Evolutionary conservation across 495 filamentous ascomycete genomes (phyloP).

Genomic region (Penicillium bovifimosum): DNA sequence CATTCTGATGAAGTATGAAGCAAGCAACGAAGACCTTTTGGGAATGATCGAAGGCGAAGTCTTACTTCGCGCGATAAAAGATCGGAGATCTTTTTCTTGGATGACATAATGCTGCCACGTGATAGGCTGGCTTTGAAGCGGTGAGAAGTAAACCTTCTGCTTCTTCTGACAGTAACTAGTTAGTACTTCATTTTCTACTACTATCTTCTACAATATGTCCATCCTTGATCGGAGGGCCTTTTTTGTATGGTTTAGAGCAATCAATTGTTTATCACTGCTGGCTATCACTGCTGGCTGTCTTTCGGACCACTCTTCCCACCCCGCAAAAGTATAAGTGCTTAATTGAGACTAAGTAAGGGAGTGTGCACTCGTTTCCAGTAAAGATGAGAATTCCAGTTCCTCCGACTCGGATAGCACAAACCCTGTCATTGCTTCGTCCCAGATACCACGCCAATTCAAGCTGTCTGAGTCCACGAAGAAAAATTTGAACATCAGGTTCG

Average conservation of each 20-base stretch:
- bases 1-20: conserved; percentile 48
- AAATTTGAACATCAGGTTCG: conserved; percentile 18
- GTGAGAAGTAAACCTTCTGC: no score
- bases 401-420: conserved; percentile 16
- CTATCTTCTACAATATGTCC: background rate
- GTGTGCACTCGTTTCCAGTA: background rate
- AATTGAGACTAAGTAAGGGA: background rate
- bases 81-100: conserved; percentile 12
- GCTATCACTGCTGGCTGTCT: background rate
- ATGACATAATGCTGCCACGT: conserved; percentile 12
- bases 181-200: background rate
- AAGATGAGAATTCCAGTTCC: conserved; percentile 4
- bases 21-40: background rate
- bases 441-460: conserved; percentile 23
- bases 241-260: no score
- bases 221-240: no score
- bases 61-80: conserved; percentile 16
- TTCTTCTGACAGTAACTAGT: no score
- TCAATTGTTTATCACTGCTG: background rate
- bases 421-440: conserved; percentile 26
- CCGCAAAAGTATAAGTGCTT: background rate
- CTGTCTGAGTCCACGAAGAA: conserved; percentile 21
- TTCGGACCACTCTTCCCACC: no score
- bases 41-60: background rate
- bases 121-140: background rate